Percentiles rank a stretch among this genome's conserved stretches.
Evolutionary conservation across 1,139 yeast genomes (phyloP).

Genomic region (Sugiyamaella paludigena): DNA sequence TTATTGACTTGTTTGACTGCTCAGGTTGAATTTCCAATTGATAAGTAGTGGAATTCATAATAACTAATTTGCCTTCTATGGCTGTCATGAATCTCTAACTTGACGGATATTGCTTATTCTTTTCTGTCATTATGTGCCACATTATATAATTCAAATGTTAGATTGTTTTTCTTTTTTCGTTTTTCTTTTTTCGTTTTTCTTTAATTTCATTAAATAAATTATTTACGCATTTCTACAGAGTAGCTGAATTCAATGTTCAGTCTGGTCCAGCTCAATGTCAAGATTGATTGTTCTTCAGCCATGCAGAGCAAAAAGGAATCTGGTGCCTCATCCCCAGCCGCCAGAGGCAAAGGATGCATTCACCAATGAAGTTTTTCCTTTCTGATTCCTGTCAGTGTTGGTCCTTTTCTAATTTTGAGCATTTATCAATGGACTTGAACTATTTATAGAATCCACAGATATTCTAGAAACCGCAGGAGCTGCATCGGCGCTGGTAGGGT

Average conservation of each 20-base stretch:
- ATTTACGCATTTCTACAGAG: too few relatives aligned
- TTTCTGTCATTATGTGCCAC: neutral
- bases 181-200: neutral
- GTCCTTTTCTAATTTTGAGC: neutral
- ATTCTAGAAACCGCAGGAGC: conserved; percentile 12
- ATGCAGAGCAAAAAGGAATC: too few relatives aligned
- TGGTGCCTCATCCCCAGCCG: too few relatives aligned
- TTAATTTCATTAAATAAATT: neutral
- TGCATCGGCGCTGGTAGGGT: neutral
- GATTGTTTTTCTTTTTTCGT: neutral
- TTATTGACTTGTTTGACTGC: conserved; percentile 85
- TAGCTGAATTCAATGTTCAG: too few relatives aligned
- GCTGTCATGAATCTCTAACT: neutral
- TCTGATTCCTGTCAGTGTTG: neutral
- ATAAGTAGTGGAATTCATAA: neutral
- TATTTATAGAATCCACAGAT: conserved; percentile 25
- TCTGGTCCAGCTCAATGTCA: too few relatives aligned
- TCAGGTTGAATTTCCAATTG: conserved; percentile 46
- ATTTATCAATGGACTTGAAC: conserved; percentile 25
- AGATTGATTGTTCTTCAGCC: too few relatives aligned
- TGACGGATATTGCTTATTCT: neutral
- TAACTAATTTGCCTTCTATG: neutral
- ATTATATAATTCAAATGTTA: neutral
- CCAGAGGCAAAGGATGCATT: too few relatives aligned
- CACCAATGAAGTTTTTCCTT: too few relatives aligned